Conservation (phyloP, 1,284 basidiomycete species). For the Leccinum griseonigrum region DNA sequence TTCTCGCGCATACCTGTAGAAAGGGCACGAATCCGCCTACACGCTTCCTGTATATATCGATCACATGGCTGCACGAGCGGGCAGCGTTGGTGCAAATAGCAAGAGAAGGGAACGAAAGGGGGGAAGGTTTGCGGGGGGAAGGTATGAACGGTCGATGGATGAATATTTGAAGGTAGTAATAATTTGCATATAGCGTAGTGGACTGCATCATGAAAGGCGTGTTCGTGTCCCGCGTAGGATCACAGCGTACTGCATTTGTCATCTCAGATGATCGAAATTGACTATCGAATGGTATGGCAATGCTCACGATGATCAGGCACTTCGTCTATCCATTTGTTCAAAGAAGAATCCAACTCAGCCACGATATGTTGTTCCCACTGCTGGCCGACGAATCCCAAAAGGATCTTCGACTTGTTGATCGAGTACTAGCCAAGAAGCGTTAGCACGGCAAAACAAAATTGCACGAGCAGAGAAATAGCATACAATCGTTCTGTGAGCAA, state of each 20-base stretch:
- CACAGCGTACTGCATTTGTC: constrained; percentile 60
- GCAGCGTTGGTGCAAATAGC: constrained; percentile 86
- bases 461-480: constrained; percentile 23
- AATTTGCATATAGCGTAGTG: constrained; percentile 60
- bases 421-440: constrained; percentile 51
- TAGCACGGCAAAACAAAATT: not conserved
- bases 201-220: constrained; percentile 66
- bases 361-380: constrained; percentile 71
- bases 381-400: constrained; percentile 56
- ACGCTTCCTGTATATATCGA: constrained; percentile 52
- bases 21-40: constrained; percentile 34
- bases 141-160: constrained; percentile 85
- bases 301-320: constrained; percentile 63
- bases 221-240: constrained; percentile 59
- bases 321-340: constrained; percentile 76
- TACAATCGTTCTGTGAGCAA: constrained; percentile 63
- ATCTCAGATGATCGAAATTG: constrained; percentile 1
- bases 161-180: constrained; percentile 75
- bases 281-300: not conserved
- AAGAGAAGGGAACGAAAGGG: constrained; percentile 66
- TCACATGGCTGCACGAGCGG: constrained; percentile 71
- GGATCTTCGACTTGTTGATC: constrained; percentile 64
- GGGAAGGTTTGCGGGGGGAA: constrained; percentile 54
- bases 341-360: constrained; percentile 70
- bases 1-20: constrained; percentile 36